phyloP scores from a whole-genome alignment of 2,329 filamentous ascomycete genomes.

The Tricladium varicosporioides region DNA sequence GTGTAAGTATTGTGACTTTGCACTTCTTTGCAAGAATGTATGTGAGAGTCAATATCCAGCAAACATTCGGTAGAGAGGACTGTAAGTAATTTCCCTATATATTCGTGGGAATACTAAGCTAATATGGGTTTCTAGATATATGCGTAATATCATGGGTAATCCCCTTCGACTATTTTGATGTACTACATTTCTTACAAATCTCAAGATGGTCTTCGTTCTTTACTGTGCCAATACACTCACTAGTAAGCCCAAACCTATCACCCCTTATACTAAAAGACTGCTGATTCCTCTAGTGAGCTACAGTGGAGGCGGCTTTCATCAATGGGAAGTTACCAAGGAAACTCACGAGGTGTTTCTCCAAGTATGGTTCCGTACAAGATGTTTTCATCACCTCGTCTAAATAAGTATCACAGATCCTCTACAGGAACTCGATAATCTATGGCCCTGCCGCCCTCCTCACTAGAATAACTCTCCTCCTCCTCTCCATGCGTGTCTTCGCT shows the following conservation, averaged over 20 bases:
- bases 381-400: no score
- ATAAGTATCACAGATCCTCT: not conserved
- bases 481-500: slow-evolving; percentile 11
- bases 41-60: slow-evolving; percentile 5
- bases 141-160: not conserved
- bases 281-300: slow-evolving; percentile 3
- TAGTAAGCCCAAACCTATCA: not conserved
- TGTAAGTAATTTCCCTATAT: slow-evolving; percentile 7
- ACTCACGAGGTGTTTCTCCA: slow-evolving; percentile 5
- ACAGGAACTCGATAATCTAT: slow-evolving; percentile 8
- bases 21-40: slow-evolving; percentile 9
- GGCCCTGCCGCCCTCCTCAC: slow-evolving; percentile 10
- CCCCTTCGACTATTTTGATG: not conserved
- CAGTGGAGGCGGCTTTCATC: slow-evolving; percentile 15
- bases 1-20: slow-evolving; percentile 6
- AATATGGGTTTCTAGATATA: not conserved
- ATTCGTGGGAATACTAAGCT: no score
- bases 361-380: slow-evolving; percentile 3
- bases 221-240: not conserved
- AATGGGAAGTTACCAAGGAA: slow-evolving; percentile 13
- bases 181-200: not conserved
- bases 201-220: not conserved
- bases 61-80: slow-evolving; percentile 12
- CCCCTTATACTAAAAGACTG: no score
- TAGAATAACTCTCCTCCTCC: slow-evolving; percentile 16